phyloP scores from a whole-genome alignment of 2,329 filamentous ascomycete species.

The Botrytis porri region DNA sequence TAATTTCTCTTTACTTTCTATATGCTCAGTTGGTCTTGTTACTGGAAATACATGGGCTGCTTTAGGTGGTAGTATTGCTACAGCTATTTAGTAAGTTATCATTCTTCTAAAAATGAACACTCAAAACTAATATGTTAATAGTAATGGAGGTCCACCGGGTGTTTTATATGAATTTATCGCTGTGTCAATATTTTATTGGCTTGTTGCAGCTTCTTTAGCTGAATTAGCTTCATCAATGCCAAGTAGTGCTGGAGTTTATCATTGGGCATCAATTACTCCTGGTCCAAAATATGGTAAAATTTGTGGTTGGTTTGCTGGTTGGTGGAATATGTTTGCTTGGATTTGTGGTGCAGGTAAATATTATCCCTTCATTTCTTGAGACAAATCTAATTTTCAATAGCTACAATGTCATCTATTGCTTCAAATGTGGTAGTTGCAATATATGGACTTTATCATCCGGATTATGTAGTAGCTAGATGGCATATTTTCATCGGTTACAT shows the following conservation, averaged over 20 bases:
- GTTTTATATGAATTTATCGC: constrained; percentile 60
- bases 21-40: constrained; percentile 46
- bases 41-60: constrained; percentile 47
- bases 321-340: constrained; percentile 52
- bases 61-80: constrained; percentile 47
- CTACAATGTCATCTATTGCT: constrained; percentile 38
- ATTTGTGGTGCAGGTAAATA: constrained; percentile 29
- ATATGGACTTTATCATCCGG: constrained; percentile 48
- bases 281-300: constrained; percentile 46
- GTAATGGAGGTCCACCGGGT: constrained; percentile 60
- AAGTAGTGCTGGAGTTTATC: constrained; percentile 44
- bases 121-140: constrained; percentile 41
- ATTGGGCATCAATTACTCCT: constrained; percentile 51
- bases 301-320: constrained; percentile 49
- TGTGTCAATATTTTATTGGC: constrained; percentile 49
- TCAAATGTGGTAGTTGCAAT: constrained; percentile 47
- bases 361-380: background rate
- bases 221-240: constrained; percentile 35
- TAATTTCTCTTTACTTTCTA: constrained; percentile 47
- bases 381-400: constrained; percentile 21
- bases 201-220: constrained; percentile 50
- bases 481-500: constrained; percentile 51
- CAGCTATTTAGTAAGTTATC: constrained; percentile 29
- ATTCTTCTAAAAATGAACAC: background rate
- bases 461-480: constrained; percentile 47